These are phyloP conservation scores for Penicillium salamii DNA, from an alignment of 495 filamentous ascomycete species.

Conservation along the genomic window DNA sequence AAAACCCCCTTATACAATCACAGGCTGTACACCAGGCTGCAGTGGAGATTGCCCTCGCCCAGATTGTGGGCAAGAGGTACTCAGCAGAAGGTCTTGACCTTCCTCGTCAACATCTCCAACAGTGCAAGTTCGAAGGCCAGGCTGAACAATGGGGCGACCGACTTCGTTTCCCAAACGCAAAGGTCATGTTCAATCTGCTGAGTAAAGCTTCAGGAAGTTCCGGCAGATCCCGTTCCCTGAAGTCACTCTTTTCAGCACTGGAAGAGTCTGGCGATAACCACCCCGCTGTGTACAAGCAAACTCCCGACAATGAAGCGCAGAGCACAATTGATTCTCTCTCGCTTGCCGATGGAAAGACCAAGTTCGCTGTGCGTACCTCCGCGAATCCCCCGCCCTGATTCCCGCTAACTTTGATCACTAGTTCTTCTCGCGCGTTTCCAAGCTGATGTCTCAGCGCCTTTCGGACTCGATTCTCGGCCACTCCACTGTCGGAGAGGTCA, in stretches of 20 bases:
- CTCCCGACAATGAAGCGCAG: neutral
- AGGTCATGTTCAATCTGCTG: conserved; percentile 28
- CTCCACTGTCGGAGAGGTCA: conserved; percentile 51
- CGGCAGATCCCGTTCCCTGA: neutral
- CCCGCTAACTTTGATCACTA: conserved; percentile 31
- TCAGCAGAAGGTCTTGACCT: conserved; percentile 22
- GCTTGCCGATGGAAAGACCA: conserved; percentile 56
- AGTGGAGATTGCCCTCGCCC: conserved; percentile 46
- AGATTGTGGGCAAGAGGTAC: conserved; percentile 30
- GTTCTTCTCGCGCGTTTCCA: conserved; percentile 74
- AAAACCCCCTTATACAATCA: conserved; percentile 1
- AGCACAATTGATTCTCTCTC: conserved; percentile 36
- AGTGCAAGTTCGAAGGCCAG: conserved; percentile 13
- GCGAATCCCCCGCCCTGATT: neutral
- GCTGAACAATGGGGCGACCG: conserved; percentile 24
- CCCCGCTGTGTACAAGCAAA: too few species aligned
- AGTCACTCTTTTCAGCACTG: neutral
- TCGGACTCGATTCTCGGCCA: conserved; percentile 62
- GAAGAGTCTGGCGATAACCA: neutral
- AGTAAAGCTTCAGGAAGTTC: neutral
- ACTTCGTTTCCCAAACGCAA: conserved; percentile 31
- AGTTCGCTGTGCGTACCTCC: conserved; percentile 66
- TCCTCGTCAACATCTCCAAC: conserved; percentile 24
- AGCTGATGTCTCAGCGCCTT: conserved; percentile 71
- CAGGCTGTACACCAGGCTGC: conserved; percentile 39